These are phyloP conservation scores for Cytospora leucostoma DNA, from an alignment of 2,329 filamentous ascomycete genomes.

Conservation along the genomic window DNA sequence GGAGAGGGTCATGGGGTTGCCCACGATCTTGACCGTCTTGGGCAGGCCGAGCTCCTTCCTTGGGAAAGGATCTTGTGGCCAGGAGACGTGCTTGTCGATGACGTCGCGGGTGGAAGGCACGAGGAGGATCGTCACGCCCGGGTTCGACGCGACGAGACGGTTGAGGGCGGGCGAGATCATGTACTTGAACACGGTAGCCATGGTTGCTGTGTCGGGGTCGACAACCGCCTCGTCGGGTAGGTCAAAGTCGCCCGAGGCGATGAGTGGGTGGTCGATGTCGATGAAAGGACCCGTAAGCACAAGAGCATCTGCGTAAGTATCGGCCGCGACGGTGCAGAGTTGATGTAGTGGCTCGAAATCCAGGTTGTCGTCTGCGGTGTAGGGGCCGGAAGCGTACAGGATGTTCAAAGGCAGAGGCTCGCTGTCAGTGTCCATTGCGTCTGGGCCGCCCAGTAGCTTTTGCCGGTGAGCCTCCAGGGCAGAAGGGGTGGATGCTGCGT, in stretches of 20 bases:
- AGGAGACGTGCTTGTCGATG: slow-evolving; percentile 80
- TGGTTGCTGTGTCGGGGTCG: slow-evolving; percentile 76
- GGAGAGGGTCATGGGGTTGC: slow-evolving; percentile 86
- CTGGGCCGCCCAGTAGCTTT: slow-evolving; percentile 64
- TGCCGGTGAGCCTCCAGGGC: slow-evolving; percentile 69
- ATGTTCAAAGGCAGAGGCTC: slow-evolving; percentile 70
- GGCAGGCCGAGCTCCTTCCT: slow-evolving; percentile 76
- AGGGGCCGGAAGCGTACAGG: slow-evolving; percentile 81
- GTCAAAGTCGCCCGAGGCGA: slow-evolving; percentile 79
- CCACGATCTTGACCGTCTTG: slow-evolving; percentile 70
- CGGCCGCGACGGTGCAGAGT: slow-evolving; percentile 75
- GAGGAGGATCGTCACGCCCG: slow-evolving; percentile 77
- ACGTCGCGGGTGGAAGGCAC: slow-evolving; percentile 82
- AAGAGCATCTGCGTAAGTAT: slow-evolving; percentile 74
- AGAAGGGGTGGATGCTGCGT: slow-evolving; percentile 68
- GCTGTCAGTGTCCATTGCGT: slow-evolving; percentile 62
- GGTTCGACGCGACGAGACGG: slow-evolving; percentile 68
- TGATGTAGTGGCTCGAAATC: slow-evolving; percentile 85
- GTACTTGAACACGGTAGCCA: slow-evolving; percentile 80
- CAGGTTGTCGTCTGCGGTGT: slow-evolving; percentile 88
- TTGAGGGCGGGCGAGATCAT: slow-evolving; percentile 75
- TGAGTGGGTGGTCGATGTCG: slow-evolving; percentile 85
- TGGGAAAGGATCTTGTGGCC: slow-evolving; percentile 67
- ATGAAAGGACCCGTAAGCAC: slow-evolving; percentile 86
- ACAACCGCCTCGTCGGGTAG: slow-evolving; percentile 66